Evolutionary conservation across 192 early-diverging fungal species (phyloP), one percentile per base, ranked within the genome.

Genomic region (Backusella australiensis): DNA sequence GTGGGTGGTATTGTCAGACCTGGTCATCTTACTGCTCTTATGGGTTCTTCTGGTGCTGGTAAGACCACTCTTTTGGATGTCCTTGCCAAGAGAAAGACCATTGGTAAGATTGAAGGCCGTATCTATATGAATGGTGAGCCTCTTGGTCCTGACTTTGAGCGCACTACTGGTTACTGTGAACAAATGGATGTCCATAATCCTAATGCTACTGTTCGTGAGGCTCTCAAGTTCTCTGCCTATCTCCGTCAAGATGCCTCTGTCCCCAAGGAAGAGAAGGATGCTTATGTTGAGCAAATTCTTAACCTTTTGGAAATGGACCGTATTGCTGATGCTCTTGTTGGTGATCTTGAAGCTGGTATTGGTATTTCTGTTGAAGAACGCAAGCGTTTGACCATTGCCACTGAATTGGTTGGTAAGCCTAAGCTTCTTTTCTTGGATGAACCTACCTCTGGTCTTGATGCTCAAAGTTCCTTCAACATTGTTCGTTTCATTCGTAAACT

Each of bases 11-110:
- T 88, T 49, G 90, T 94, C 39, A 80, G 84, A 29, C 87, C 94
- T n/a, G 94, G 93, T 59, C 88, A 93, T 67, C 85, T 96, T 67
- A 91, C 94, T 69, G 95, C 94, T 7, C 90, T 99, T 34, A 97
- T 98, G 90, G 97, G 96, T 7, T 93, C 95, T 2, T 93, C 91
- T 59, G 96, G 96, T n/a, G 94, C 96, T 15, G 97, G 93, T 72
- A 94, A 94, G 79, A 94, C 93, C 0, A 94, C 93, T 14, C 83
- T 94, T 8, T 75, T 93, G 77, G 92, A 94, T 78, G 84, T 93
- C 6, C 83, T 94, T 26, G 90, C 91, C 68, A 88, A 87, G 77
- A 89, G 94, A 83, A 95, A 95, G 85, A 95, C 90, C 53, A 88
- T 86, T 23, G 86, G 86, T 34, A 84, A 81, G 11, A 81, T 92